Evolutionary conservation across 306 rosid genomes (phyloP).

Genomic region (Quercus bicolor): DNA sequence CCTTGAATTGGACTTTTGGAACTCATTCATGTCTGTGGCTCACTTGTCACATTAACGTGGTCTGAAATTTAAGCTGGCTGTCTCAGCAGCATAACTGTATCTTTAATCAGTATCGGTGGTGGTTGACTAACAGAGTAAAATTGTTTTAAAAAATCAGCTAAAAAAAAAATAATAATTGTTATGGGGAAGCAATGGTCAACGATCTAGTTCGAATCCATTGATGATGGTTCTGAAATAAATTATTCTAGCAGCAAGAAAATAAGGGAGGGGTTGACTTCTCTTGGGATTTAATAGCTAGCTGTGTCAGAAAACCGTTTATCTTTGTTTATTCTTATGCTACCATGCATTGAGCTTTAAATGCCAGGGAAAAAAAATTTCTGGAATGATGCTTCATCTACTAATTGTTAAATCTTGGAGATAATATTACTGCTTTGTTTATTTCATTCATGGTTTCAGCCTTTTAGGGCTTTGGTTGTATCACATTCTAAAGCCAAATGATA

Average conservation of each 20-base stretch:
- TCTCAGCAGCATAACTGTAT: too few species aligned
- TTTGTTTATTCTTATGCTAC: background rate
- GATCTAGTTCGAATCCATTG: background rate
- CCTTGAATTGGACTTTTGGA: background rate
- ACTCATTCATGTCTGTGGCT: background rate
- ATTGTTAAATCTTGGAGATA: background rate
- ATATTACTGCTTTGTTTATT: background rate
- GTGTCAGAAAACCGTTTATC: conserved; percentile 20
- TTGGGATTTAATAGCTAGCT: background rate
- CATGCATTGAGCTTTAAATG: background rate
- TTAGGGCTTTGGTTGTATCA: background rate
- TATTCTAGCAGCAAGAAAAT: background rate
- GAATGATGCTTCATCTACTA: background rate
- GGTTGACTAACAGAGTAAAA: conserved; percentile 9
- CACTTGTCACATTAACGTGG: background rate
- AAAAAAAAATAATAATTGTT: background rate
- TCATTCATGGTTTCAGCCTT: background rate
- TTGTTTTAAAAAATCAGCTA: too few species aligned
- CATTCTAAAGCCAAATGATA: background rate
- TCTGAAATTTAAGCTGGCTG: too few species aligned
- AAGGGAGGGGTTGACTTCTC: background rate
- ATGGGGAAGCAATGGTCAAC: background rate
- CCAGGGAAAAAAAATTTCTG: background rate
- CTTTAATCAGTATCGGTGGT: background rate
- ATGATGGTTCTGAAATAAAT: background rate